Evolutionary conservation across 192 early-diverging fungal species (phyloP), one percentile per base, ranked within the genome.

Genomic region (Podila clonocystis): DNA sequence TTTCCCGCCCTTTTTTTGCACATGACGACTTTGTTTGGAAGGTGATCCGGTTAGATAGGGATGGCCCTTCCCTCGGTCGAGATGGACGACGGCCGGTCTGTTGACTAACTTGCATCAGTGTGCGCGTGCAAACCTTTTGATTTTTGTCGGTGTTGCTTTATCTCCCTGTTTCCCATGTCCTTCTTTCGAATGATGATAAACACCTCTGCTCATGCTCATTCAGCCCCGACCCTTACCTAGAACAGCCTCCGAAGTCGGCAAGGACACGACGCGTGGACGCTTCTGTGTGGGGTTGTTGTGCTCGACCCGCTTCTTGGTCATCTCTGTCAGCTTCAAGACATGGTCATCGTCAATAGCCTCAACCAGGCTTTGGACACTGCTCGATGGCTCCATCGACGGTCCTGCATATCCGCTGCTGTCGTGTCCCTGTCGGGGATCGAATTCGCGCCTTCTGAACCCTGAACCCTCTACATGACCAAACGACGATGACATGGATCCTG

Each of bases 301-400:
- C 49, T 80, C 77, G 33, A 80, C 77, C 29, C 70, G 48, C 50
- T 73, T 80, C 28, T 80, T 80, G 29, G 77, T 80, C 67, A 80
- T 68, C 58, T 80, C 77, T 63, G 77, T 80, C n/a, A 80, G 62
- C 33, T 73, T 80, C 55, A 73, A 65, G 65, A 80, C 77, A 63
- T 80, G 60, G 28, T 80, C 70, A 12, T 80, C 77, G 30, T 80
- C 70, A 24, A 80, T 80, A 8, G 77, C 65, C 45, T 80, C 77
- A 24, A 80, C 77, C 22, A 80, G 48, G 33, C 77, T 80, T 41
- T 80, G 77, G 12, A 80, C 41, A 65, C 77, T 80, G 58, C 30
- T 80, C 7, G 77, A 80, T 11, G 64, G 77, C 36, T 80, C 77
- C 26, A 80, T 72, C 38, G 15, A 58, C 24, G 63, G 29, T 20